Evolutionary conservation across 225 moss, liverwort and hornwort genomes (phyloP).

Genomic region (Neckera pumila): DNA sequence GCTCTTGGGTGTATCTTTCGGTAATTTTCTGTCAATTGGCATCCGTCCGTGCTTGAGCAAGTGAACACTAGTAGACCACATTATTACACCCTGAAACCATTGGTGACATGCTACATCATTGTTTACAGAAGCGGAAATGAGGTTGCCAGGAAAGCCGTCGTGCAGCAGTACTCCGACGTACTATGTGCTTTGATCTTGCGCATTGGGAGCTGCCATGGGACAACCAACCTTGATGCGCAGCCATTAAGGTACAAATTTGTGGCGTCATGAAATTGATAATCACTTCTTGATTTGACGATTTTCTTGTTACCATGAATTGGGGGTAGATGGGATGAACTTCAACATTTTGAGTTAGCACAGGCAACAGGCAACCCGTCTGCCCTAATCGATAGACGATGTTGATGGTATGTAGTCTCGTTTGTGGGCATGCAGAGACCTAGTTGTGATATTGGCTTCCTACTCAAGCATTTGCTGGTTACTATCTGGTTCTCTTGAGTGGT

Average conservation of each 20-base stretch:
- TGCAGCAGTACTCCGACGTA: constrained; percentile 72
- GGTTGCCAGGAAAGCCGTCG: constrained; percentile 61
- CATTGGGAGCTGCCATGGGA: constrained; percentile 94
- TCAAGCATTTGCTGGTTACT: not conserved
- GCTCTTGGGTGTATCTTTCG: constrained; percentile 89
- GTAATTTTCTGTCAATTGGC: constrained; percentile 17
- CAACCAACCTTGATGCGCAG: constrained; percentile 50
- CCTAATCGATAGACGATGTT: not conserved
- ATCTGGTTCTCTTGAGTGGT: not conserved
- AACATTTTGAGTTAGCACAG: not conserved
- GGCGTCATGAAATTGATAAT: not conserved
- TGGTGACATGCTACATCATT: not conserved
- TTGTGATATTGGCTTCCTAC: not conserved
- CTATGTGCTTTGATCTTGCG: constrained; percentile 83
- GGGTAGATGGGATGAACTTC: not conserved
- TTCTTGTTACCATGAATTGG: not conserved
- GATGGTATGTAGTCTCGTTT: not conserved
- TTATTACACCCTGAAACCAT: not conserved
- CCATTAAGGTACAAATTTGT: constrained; percentile 52
- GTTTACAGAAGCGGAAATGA: constrained; percentile 41
- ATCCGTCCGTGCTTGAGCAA: not conserved
- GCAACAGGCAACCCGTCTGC: not conserved
- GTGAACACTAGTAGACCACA: not conserved
- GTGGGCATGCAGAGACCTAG: not conserved
- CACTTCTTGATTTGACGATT: not conserved